Evolutionary conservation across 805 yeast species (phyloP).

Genomic region (Limtongia smithiae): DNA sequence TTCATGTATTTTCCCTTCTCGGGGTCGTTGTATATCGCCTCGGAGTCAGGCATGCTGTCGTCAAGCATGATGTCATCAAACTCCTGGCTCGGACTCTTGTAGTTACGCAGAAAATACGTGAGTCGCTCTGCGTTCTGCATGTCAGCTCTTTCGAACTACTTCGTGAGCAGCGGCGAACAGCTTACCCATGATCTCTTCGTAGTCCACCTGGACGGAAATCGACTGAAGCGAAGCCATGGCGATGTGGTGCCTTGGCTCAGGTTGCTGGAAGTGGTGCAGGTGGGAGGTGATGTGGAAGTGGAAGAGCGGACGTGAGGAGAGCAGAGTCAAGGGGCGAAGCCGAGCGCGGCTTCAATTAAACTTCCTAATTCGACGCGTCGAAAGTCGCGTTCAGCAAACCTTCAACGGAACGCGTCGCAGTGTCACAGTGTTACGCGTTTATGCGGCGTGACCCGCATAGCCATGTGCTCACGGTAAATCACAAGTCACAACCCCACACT

Average conservation of each 20-base stretch:
- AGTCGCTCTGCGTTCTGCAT: conserved; percentile 19
- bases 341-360: too few relatives aligned
- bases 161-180: neutral
- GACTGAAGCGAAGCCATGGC: conserved; percentile 47
- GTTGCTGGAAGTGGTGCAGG: too few relatives aligned
- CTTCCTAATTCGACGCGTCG: too few relatives aligned
- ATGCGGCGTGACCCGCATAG: neutral
- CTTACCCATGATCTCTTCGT: conserved; percentile 50
- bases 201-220: conserved; percentile 65
- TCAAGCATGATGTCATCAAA: conserved; percentile 33
- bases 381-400: neutral
- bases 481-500: neutral
- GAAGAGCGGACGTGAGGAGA: neutral
- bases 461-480: neutral
- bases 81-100: conserved; percentile 29
- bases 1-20: conserved; percentile 59
- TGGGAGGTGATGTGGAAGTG: neutral
- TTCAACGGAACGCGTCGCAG: conserved; percentile 9
- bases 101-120: conserved; percentile 21
- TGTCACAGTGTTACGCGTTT: too few relatives aligned
- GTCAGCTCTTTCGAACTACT: neutral
- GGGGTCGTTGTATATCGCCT: conserved; percentile 46
- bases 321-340: neutral
- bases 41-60: conserved; percentile 8
- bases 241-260: too few relatives aligned